These are phyloP conservation scores for Mucor indicus DNA, from an alignment of 371 early-diverging fungal genomes.

Conservation along the genomic window DNA sequence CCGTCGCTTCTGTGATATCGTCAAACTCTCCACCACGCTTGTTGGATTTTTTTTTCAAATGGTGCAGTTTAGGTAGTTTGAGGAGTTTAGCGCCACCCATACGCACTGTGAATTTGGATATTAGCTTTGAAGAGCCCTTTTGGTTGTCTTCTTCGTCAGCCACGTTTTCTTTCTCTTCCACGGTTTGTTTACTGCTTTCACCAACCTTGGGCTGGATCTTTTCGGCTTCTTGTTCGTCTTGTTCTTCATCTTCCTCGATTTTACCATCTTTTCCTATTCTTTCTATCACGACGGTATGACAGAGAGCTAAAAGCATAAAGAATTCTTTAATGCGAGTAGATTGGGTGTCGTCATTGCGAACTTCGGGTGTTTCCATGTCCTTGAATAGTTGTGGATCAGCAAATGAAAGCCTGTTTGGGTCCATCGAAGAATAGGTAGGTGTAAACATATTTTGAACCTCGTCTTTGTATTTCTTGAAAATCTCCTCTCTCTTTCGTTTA, in stretches of 20 bases:
- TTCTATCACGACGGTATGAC: slow-evolving; percentile 93
- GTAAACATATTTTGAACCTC: slow-evolving; percentile 66
- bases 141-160: background rate
- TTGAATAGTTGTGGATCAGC: slow-evolving; percentile 78
- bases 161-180: no score
- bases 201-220: slow-evolving; percentile 15
- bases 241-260: slow-evolving; percentile 31
- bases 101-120: background rate
- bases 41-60: slow-evolving; percentile 1
- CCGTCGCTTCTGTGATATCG: slow-evolving; percentile 18
- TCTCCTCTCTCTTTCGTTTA: slow-evolving; percentile 21
- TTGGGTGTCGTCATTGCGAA: no score
- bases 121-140: background rate
- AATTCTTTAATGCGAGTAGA: slow-evolving; percentile 55
- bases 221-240: slow-evolving; percentile 10
- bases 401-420: slow-evolving; percentile 70
- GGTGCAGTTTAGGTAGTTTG: slow-evolving; percentile 1
- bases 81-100: slow-evolving; percentile 1
- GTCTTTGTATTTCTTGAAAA: slow-evolving; percentile 55
- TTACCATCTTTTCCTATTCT: slow-evolving; percentile 53
- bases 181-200: no score
- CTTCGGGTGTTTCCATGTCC: slow-evolving; percentile 60
- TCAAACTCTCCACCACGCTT: slow-evolving; percentile 19
- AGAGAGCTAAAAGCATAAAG: slow-evolving; percentile 82
- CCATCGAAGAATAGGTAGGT: slow-evolving; percentile 69